phyloP scores from a whole-genome alignment of 1,284 basidiomycete genomes.

The Apiotrichum sp. region DNA sequence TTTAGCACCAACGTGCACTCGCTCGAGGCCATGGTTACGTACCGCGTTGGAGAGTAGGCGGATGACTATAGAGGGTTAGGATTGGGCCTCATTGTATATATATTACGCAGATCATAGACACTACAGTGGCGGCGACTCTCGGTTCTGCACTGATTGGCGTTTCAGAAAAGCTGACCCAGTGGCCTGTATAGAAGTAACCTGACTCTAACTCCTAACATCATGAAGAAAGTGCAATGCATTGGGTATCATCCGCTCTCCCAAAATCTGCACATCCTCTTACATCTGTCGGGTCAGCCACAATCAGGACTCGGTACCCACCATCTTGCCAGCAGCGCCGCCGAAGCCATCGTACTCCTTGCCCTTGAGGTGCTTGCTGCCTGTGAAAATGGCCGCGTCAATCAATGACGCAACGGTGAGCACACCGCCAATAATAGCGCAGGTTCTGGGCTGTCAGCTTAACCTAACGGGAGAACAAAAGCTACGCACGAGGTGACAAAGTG shows the following conservation, averaged over 20 bases:
- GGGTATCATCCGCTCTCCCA: not conserved
- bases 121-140: no score
- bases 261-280: not conserved
- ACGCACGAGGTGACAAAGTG: constrained; percentile 94
- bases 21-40: constrained; percentile 58
- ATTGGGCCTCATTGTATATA: not conserved
- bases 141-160: no score
- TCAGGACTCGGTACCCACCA: constrained; percentile 25
- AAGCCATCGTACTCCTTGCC: constrained; percentile 32
- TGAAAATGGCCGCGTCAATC: constrained; percentile 80
- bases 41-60: constrained; percentile 38
- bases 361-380: constrained; percentile 39
- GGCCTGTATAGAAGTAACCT: not conserved
- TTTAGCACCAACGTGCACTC: constrained; percentile 87
- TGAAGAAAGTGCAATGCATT: not conserved
- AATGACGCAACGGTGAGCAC: constrained; percentile 91
- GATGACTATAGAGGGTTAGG: not conserved
- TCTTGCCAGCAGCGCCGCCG: constrained; percentile 41
- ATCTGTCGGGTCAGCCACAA: constrained; percentile 2
- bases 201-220: not conserved
- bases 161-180: no score
- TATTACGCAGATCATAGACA: not conserved
- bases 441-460: constrained; percentile 51
- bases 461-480: not conserved
- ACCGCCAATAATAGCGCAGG: constrained; percentile 95